Conservation (phyloP, 345 rosid species). For the Eucalyptus microcorys region DNA sequence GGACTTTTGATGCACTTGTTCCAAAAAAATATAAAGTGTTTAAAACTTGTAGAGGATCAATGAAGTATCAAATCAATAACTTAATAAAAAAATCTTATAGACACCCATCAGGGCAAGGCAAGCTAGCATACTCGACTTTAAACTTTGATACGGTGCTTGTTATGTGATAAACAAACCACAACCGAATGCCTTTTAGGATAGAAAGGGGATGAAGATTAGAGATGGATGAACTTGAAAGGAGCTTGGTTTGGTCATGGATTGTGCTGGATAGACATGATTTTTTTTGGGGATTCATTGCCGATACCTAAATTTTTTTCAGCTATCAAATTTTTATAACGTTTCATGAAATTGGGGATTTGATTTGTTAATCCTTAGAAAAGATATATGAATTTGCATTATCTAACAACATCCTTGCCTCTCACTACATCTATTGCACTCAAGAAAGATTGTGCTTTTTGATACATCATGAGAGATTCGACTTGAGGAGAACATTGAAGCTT, state of each 20-base stretch:
- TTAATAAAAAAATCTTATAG: no score
- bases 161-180: not conserved
- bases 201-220: not conserved
- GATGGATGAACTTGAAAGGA: not conserved
- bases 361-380: not conserved
- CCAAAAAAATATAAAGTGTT: no score
- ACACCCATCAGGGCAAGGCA: not conserved
- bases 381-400: not conserved
- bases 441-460: no score
- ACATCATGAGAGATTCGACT: no score
- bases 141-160: not conserved
- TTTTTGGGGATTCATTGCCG: not conserved
- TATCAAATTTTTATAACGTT: no score
- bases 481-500: no score
- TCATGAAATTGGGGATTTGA: not conserved
- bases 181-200: not conserved
- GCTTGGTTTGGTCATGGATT: not conserved
- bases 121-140: not conserved
- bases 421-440: not conserved
- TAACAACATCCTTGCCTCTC: not conserved
- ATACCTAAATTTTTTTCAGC: no score
- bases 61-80: not conserved
- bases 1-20: no score
- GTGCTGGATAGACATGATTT: not conserved
- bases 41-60: not conserved